Evolutionary conservation across 345 rosid genomes (phyloP).

Genomic region (Capsella bursapastoris): DNA sequence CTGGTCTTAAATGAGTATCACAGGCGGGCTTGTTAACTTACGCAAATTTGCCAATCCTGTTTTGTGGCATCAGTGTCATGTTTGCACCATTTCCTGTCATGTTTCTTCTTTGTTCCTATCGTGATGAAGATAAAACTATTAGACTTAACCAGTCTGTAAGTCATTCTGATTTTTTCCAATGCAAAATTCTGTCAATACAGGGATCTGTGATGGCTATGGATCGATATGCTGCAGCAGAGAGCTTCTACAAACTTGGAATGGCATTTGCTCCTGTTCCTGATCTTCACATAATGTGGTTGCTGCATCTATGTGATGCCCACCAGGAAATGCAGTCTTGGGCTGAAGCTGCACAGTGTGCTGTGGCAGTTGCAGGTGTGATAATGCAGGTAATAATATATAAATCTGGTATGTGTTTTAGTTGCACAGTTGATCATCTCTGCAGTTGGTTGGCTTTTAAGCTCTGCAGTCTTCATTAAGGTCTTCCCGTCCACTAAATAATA

Average conservation of each 20-base stretch:
- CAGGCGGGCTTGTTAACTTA: conserved; percentile 7
- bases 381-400: conserved; percentile 68
- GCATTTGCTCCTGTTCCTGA: conserved; percentile 99
- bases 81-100: conserved; percentile 9
- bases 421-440: conserved; percentile 25
- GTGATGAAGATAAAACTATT: background rate
- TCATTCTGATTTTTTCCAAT: conserved; percentile 18
- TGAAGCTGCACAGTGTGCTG: conserved; percentile 98
- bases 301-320: conserved; percentile 98
- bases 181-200: conserved; percentile 47
- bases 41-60: conserved; percentile 9
- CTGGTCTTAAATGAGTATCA: conserved; percentile 12
- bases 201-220: conserved; percentile 81
- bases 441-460: conserved; percentile 12
- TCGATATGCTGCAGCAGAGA: conserved; percentile 97
- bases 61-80: conserved; percentile 6
- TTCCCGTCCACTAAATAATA: conserved; percentile 3
- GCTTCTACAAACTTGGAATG: conserved; percentile 97
- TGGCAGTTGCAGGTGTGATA: conserved; percentile 90
- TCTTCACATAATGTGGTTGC: conserved; percentile 99
- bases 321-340: conserved; percentile 99
- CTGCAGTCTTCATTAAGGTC: conserved; percentile 7
- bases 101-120: conserved; percentile 18
- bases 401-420: conserved; percentile 14
- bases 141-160: conserved; percentile 11